Conservation (phyloP, 2,329 filamentous ascomycete genomes). For the Microdochium nivale region DNA sequence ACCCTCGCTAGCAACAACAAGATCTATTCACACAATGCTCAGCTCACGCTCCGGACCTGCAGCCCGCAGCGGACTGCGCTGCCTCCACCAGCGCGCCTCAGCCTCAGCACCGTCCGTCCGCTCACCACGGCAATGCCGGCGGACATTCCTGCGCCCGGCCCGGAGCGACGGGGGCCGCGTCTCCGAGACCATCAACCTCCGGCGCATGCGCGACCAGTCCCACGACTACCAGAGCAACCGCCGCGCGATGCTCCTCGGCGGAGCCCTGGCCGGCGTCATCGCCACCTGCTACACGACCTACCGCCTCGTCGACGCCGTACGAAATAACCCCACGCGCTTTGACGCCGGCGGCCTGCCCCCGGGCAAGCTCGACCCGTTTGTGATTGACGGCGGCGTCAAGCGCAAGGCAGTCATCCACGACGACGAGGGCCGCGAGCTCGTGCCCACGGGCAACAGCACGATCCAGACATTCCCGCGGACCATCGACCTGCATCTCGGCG, state of each 20-base stretch:
- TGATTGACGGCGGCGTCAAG: slow-evolving; percentile 37
- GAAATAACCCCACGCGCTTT: slow-evolving; percentile 40
- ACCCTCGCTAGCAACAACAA: neutral
- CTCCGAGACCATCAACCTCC: slow-evolving; percentile 40
- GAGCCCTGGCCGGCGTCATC: slow-evolving; percentile 38
- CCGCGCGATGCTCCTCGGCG: slow-evolving; percentile 41
- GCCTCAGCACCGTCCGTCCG: neutral
- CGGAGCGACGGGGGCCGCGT: slow-evolving; percentile 20
- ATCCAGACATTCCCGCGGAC: slow-evolving; percentile 71
- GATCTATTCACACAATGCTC: neutral
- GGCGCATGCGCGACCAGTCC: slow-evolving; percentile 34
- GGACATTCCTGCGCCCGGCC: slow-evolving; percentile 23
- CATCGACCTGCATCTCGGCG: slow-evolving; percentile 44
- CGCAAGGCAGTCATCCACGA: slow-evolving; percentile 56
- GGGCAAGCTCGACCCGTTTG: slow-evolving; percentile 31
- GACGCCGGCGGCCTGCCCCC: slow-evolving; percentile 33
- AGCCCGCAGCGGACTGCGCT: neutral
- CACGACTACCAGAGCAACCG: slow-evolving; percentile 42
- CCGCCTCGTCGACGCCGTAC: slow-evolving; percentile 10
- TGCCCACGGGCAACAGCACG: slow-evolving; percentile 73
- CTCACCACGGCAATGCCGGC: slow-evolving; percentile 12
- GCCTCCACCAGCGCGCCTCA: neutral
- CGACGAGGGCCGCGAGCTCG: slow-evolving; percentile 62
- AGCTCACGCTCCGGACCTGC: neutral
- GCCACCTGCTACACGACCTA: slow-evolving; percentile 42